Conservation (phyloP, 192 early-diverging fungal genomes). For the Backusella psychrophila region DNA sequence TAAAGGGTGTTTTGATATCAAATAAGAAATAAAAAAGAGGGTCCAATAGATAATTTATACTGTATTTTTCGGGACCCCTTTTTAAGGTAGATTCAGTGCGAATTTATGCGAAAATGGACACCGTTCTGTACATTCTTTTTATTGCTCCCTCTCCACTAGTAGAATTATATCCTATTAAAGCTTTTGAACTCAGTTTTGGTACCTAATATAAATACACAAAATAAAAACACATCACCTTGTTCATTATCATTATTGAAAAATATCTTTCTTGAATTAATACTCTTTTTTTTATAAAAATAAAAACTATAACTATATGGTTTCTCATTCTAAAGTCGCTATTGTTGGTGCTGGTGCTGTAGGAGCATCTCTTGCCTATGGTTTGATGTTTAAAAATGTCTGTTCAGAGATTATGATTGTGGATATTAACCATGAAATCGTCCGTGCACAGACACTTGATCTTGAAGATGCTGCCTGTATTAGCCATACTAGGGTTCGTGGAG, state of each 20-base stretch:
- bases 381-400: conserved; percentile 45
- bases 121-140: not conserved
- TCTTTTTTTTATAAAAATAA: not conserved
- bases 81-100: not conserved
- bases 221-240: not conserved
- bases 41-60: not conserved
- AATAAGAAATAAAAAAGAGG: not conserved
- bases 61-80: not conserved
- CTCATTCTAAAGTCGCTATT: conserved; percentile 35
- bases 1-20: not conserved
- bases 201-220: not conserved
- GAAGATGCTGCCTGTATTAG: conserved; percentile 57
- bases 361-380: conserved; percentile 49
- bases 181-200: not conserved
- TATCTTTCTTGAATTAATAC: not conserved
- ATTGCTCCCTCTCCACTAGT: not conserved
- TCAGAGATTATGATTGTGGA: conserved; percentile 54
- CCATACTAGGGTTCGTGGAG: conserved; percentile 48
- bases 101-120: not conserved
- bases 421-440: conserved; percentile 38
- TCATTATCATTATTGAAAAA: not conserved
- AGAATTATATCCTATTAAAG: not conserved
- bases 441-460: conserved; percentile 61
- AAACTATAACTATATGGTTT: not conserved
- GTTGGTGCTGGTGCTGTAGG: conserved; percentile 57